Base-by-base conservation (phyloP, 1,284 basidiomycete species). In the Sporisorium scitamineum region DNA sequence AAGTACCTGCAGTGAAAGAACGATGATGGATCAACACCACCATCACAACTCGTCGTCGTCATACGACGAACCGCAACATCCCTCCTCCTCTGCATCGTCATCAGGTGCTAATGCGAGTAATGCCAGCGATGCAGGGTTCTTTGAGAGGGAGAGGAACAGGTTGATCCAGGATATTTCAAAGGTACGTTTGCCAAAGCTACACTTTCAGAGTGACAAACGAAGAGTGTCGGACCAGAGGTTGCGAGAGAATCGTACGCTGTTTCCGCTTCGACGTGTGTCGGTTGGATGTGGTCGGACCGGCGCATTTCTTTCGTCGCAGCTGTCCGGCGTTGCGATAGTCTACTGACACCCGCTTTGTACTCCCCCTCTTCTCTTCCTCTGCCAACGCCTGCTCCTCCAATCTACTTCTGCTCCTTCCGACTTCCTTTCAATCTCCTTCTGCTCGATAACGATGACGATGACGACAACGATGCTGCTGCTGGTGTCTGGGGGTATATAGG, bases 401-500 rank as follows among this genome's bases (percentile, higher is more conserved):
- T 44, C 6, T 11, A n/a, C 39, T 24, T 14, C n/a, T 10, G 11
- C 9, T 3, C 22, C 24, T 22, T 24, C 20, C n/a, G n/a, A n/a
- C n/a, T n/a, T n/a, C n/a, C n/a, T n/a, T n/a, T n/a, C n/a, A n/a
- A n/a, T n/a, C n/a, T n/a, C n/a, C n/a, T n/a, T n/a, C n/a, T n/a
- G n/a, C n/a, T n/a, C n/a, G n/a, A n/a, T n/a, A n/a, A n/a, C n/a
- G n/a, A n/a, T n/a, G n/a, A n/a, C n/a, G n/a, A n/a, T n/a, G n/a
- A n/a, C n/a, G n/a, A 34, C 34, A 6, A 34, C 34, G 34, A 11
- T 9, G 7, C 13, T 14, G 27, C 11, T 47, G 11, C 3, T 29
- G 22, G 24, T 9, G 6, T 5, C 16, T 54, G 24, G 16, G 34
- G 34, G 14, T 14, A 5, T 11, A 8, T 27, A 97, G 95, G 92